Conservation (phyloP, 2,329 filamentous ascomycete genomes). For the Nigrospora oryzae region DNA sequence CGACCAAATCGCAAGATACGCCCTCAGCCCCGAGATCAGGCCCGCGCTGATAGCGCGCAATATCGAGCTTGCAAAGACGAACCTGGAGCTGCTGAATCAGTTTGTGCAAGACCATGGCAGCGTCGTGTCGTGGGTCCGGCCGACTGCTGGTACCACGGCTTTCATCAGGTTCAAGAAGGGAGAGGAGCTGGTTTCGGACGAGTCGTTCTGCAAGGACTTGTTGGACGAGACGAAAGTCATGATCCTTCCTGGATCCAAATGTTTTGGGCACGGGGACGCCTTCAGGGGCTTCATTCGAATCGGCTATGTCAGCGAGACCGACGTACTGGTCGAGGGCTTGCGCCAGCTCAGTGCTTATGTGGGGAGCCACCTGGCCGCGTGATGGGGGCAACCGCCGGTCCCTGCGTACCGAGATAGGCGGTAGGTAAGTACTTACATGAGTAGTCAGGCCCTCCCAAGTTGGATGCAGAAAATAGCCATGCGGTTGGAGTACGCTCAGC, state of each 20-base stretch:
- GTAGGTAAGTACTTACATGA: too few relatives aligned
- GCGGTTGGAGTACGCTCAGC: too few relatives aligned
- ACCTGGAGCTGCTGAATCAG: conserved; percentile 50
- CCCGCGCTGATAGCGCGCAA: conserved; percentile 44
- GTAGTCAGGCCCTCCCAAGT: too few relatives aligned
- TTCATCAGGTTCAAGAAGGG: conserved; percentile 62
- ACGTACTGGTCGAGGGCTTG: conserved; percentile 59
- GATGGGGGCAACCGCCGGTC: too few relatives aligned
- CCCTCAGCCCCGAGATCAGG: conserved; percentile 45
- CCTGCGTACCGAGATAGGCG: too few relatives aligned
- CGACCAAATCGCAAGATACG: conserved; percentile 69
- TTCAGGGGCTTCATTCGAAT: conserved; percentile 71
- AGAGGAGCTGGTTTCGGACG: conserved; percentile 59
- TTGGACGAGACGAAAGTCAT: conserved; percentile 63
- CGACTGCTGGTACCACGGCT: conserved; percentile 71
- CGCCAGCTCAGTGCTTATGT: conserved; percentile 36
- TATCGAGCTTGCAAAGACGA: conserved; percentile 51
- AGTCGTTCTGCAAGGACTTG: conserved; percentile 61
- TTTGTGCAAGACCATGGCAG: conserved; percentile 56
- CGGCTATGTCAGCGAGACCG: conserved; percentile 66
- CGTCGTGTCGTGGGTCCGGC: conserved; percentile 58
- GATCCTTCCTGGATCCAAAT: conserved; percentile 63
- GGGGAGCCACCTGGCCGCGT: conserved; percentile 15
- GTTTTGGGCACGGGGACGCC: conserved; percentile 59
- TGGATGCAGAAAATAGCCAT: too few relatives aligned